Percentiles rank a stretch among this genome's conserved stretches.
These are phyloP conservation scores for Yamadazyma insecticola DNA, from an alignment of 805 yeast genomes.

Conservation along the genomic window DNA sequence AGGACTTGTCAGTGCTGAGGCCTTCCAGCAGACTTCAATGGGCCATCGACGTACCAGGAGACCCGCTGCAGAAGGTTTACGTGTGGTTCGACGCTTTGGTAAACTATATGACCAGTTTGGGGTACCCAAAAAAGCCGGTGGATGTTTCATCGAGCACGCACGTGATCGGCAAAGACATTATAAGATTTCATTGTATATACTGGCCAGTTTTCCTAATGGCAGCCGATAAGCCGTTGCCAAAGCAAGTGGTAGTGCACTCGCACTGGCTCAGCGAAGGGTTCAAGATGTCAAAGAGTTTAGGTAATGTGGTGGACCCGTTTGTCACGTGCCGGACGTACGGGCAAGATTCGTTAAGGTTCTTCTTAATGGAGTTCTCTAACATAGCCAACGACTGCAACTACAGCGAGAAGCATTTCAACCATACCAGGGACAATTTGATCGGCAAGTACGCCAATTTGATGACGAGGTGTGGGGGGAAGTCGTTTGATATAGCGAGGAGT, in stretches of 20 bases:
- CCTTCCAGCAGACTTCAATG: constrained; percentile 74
- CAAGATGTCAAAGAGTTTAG: constrained; percentile 90
- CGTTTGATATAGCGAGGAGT: constrained; percentile 55
- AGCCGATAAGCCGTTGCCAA: constrained; percentile 66
- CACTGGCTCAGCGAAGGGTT: constrained; percentile 90
- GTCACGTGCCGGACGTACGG: constrained; percentile 61
- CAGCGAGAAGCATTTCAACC: constrained; percentile 49
- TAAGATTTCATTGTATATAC: constrained; percentile 81
- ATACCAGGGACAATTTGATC: constrained; percentile 59
- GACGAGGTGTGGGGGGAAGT: constrained; percentile 66
- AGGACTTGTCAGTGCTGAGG: constrained; percentile 83
- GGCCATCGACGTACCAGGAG: constrained; percentile 90
- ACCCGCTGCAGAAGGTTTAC: constrained; percentile 72
- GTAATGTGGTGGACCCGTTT: constrained; percentile 91
- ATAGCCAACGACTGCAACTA: constrained; percentile 78
- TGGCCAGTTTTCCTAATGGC: constrained; percentile 95
- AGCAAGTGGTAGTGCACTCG: constrained; percentile 78
- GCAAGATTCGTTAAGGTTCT: constrained; percentile 69
- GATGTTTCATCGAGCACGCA: constrained; percentile 70
- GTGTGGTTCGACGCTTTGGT: constrained; percentile 97
- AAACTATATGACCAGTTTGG: constrained; percentile 74
- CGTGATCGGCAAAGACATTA: constrained; percentile 87
- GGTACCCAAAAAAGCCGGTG: constrained; percentile 32
- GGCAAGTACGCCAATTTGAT: constrained; percentile 82
- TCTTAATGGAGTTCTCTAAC: constrained; percentile 69